Conservation (phyloP, 2,329 filamentous ascomycete genomes). For the Zalaria sp. region DNA sequence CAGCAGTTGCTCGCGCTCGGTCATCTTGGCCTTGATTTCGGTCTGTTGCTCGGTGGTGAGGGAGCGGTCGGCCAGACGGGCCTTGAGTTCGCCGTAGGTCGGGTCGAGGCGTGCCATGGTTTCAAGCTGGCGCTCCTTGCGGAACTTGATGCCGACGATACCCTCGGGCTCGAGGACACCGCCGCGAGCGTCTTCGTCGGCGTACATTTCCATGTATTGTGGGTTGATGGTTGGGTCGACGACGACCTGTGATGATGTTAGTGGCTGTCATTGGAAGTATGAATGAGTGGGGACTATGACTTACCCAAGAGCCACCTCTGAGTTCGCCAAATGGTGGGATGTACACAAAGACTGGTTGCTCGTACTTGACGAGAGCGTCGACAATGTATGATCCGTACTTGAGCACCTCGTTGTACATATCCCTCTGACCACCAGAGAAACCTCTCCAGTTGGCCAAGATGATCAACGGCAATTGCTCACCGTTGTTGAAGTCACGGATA, state of each 20-base stretch:
- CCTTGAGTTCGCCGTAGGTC: constrained; percentile 70
- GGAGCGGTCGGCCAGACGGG: constrained; percentile 53
- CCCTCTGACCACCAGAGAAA: constrained; percentile 97
- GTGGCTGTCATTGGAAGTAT: constrained; percentile 6
- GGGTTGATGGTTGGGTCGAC: constrained; percentile 98
- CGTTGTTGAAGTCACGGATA: constrained; percentile 97
- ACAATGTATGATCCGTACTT: constrained; percentile 99
- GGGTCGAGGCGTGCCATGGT: constrained; percentile 92
- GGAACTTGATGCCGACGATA: constrained; percentile 98
- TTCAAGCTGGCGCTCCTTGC: constrained; percentile 90
- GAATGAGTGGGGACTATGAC: constrained; percentile 13
- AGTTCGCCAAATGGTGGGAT: constrained; percentile 94
- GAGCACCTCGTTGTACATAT: constrained; percentile 99
- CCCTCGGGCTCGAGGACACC: constrained; percentile 97
- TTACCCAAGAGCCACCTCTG: constrained; percentile 89
- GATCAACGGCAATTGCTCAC: constrained; percentile 96
- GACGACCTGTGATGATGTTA: constrained; percentile 50
- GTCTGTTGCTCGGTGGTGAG: constrained; percentile 62
- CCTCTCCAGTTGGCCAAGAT: constrained; percentile 99
- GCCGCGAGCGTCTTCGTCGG: constrained; percentile 84
- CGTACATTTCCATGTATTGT: constrained; percentile 98
- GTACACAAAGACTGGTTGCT: constrained; percentile 98
- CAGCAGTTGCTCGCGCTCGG: constrained; percentile 70
- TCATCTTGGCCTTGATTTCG: constrained; percentile 72
- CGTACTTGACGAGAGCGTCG: constrained; percentile 92